Conservation (phyloP, 2,329 filamentous ascomycete species). For the Bipolaris victoriae region DNA sequence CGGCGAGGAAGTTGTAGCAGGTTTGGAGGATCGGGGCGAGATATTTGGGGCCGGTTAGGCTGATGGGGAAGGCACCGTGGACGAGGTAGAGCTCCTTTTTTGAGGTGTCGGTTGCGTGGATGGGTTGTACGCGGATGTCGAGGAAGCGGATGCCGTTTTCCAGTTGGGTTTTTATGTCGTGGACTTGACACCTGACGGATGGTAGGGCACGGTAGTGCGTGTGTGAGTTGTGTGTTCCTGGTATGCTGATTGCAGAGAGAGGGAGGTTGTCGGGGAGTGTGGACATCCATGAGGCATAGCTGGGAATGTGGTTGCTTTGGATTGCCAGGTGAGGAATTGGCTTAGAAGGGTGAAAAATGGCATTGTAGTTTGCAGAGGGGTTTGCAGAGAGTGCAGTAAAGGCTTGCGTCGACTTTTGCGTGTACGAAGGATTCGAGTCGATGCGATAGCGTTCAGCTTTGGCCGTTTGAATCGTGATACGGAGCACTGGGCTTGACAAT, state of each 20-base stretch:
- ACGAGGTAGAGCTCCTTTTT: slow-evolving; percentile 79
- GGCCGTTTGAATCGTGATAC: slow-evolving; percentile 71
- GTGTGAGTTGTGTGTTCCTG: slow-evolving; percentile 94
- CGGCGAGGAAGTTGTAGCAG: slow-evolving; percentile 75
- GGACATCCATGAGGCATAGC: slow-evolving; percentile 85
- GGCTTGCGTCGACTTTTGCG: slow-evolving; percentile 46
- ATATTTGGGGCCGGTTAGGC: slow-evolving; percentile 79
- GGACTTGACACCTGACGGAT: slow-evolving; percentile 90
- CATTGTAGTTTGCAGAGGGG: slow-evolving; percentile 50
- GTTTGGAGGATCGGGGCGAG: slow-evolving; percentile 75
- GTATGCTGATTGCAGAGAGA: slow-evolving; percentile 83
- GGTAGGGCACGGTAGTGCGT: slow-evolving; percentile 84
- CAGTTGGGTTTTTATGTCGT: slow-evolving; percentile 77
- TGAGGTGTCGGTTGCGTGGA: slow-evolving; percentile 61
- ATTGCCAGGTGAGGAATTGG: slow-evolving; percentile 48
- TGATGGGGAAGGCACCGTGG: slow-evolving; percentile 87
- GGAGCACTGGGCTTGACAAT: slow-evolving; percentile 64
- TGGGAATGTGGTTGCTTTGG: slow-evolving; percentile 27
- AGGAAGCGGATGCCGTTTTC: slow-evolving; percentile 92
- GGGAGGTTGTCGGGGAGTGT: slow-evolving; percentile 73
- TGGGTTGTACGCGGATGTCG: slow-evolving; percentile 81
- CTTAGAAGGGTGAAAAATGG: slow-evolving; percentile 53
- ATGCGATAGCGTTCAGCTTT: slow-evolving; percentile 71
- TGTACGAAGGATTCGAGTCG: slow-evolving; percentile 66
- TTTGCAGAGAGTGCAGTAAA: slow-evolving; percentile 50